Base-by-base conservation (phyloP, 441 rosid species). In the Daphne laureola region DNA sequence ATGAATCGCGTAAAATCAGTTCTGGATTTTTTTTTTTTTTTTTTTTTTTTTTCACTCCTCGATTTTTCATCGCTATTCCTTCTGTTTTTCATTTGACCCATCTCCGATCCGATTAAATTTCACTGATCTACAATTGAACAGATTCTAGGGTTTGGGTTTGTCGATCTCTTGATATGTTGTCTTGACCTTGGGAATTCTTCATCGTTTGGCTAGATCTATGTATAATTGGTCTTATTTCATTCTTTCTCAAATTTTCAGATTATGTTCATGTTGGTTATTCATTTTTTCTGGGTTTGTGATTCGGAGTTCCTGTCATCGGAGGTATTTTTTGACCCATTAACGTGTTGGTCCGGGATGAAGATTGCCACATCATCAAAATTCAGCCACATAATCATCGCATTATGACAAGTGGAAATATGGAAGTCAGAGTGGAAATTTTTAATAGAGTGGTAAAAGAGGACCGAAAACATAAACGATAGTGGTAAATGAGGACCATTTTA, bases 141-240 rank as follows among this genome's bases (percentile, higher is more conserved):
- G 31, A 62, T 60, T 68, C 36, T 57, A 63, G 57, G 69, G 68
- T 62, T 75, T 43, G 61, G 66, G 36, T 69, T 67, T 58, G 11
- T 26, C 12, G 8, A 21, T 4, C 14, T 51, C 40, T 45, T 50
- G 31, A 38, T 58, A 52, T 46, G 45, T 42, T 13, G 3, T 36
- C 48, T 51, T 9, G 8, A 31, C 58, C 46, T 48, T 41, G n/a
- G 36, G 61, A 66, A 58, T 55, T 45, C 53, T 21, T 51, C 2
- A 46, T 43, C 11, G 56, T 23, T 13, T 44, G 35, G 27, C 36
- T 58, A 11, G 54, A 23, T 52, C 47, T 2, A 11, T 16, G 14
- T 8, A 13, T 14, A 26, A 26, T 26, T 26, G 1, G 6, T 26
- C 35, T 26, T 26, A 26, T 26, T 26, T 26, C 6, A 7, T 4